phyloP scores from a whole-genome alignment of 768 basidiomycete genomes.

The Tricholomella constricta region DNA sequence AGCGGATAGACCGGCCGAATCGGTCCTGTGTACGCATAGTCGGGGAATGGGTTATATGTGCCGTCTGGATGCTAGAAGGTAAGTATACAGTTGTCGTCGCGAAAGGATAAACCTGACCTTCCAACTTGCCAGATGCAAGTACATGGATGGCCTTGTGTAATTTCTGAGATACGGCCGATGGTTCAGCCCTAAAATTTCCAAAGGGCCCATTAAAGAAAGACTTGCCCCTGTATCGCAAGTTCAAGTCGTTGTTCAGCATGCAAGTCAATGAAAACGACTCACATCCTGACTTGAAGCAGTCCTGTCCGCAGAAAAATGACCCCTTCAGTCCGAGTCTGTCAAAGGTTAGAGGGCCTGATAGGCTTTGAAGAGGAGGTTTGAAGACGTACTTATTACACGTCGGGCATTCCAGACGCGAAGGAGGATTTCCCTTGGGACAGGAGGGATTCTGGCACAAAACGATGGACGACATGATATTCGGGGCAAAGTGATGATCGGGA shows the following conservation, averaged over 20 bases:
- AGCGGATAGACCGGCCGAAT: conserved; percentile 89
- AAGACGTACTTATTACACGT: conserved; percentile 84
- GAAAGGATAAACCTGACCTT: conserved; percentile 18
- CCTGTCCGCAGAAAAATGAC: conserved; percentile 92
- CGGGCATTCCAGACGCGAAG: conserved; percentile 88
- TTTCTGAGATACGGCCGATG: conserved; percentile 53
- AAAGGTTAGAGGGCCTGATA: conserved; percentile 16
- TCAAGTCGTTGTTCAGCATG: conserved; percentile 4
- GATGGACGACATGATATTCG: conserved; percentile 19
- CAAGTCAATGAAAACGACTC: conserved; percentile 34
- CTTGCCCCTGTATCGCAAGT: conserved; percentile 26
- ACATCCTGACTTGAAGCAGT: conserved; percentile 96
- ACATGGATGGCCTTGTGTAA: conserved; percentile 78
- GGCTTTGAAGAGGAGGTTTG: neutral
- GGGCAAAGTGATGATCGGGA: neutral
- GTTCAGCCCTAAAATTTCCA: neutral
- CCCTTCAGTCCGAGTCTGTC: conserved; percentile 76
- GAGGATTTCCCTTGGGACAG: conserved; percentile 82
- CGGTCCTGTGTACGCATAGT: conserved; percentile 76
- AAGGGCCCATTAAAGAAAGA: neutral
- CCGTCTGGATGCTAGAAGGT: conserved; percentile 51
- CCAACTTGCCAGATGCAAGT: conserved; percentile 38
- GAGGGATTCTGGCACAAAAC: conserved; percentile 66
- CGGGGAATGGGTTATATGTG: conserved; percentile 78
- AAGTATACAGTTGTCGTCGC: neutral